phyloP scores from a whole-genome alignment of 2,329 filamentous ascomycete species.

The Ascochyta pisi region DNA sequence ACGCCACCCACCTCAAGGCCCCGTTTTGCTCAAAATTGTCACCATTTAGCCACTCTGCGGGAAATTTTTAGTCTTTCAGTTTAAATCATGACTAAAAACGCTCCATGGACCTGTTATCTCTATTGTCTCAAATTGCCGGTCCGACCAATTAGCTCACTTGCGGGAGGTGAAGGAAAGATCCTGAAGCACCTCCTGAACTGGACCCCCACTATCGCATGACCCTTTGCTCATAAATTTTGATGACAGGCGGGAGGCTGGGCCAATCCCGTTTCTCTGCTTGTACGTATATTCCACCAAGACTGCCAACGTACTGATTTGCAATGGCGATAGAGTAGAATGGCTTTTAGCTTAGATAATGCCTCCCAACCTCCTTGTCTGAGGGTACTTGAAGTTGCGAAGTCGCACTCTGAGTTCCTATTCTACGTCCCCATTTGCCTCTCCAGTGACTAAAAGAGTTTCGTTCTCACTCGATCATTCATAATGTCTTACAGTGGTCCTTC shows the following conservation, averaged over 20 bases:
- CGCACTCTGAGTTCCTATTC: not conserved
- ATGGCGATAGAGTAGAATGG: not conserved
- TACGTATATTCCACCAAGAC: not conserved
- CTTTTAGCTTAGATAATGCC: not conserved
- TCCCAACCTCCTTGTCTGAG: conserved; percentile 4
- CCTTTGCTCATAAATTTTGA: not conserved
- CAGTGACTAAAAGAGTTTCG: not conserved
- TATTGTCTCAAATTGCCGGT: not conserved
- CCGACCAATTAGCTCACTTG: not conserved
- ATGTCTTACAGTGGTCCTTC: not conserved
- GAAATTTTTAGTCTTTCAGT: too few species aligned
- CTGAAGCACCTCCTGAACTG: not conserved
- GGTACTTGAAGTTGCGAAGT: not conserved
- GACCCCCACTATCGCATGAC: not conserved
- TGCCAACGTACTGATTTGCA: not conserved
- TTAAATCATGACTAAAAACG: too few species aligned
- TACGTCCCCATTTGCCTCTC: not conserved
- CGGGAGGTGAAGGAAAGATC: conserved; percentile 2
- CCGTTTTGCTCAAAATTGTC: not conserved
- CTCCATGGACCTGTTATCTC: not conserved
- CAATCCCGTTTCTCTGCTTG: not conserved
- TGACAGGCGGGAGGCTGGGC: conserved; percentile 1
- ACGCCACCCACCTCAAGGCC: not conserved
- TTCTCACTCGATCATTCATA: not conserved
- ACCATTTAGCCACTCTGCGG: not conserved